Evolutionary conservation across 768 basidiomycete species (phyloP).

Genomic region (Leccinum variicolor): DNA sequence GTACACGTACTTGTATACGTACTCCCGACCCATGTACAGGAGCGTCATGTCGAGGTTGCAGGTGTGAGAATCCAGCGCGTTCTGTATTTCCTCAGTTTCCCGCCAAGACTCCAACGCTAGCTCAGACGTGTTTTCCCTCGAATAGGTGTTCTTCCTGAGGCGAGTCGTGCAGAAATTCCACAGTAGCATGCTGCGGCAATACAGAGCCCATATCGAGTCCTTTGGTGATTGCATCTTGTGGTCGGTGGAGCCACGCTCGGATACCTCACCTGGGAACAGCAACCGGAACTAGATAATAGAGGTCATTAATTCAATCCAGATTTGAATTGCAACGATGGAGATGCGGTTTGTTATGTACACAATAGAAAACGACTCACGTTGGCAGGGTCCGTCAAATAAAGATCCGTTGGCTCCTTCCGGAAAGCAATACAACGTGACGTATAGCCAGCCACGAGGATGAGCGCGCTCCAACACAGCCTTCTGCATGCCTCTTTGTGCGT

Average conservation of each 20-base stretch:
- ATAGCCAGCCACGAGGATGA: conserved; percentile 65
- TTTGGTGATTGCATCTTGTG: conserved; percentile 55
- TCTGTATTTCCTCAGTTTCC: conserved; percentile 67
- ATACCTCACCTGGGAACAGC: conserved; percentile 75
- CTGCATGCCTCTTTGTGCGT: conserved; percentile 67
- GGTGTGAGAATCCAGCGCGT: conserved; percentile 59
- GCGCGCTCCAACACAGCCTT: conserved; percentile 73
- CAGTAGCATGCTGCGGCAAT: conserved; percentile 77
- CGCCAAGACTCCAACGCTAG: conserved; percentile 59
- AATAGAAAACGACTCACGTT: conserved; percentile 47
- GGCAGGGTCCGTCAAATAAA: conserved; percentile 59
- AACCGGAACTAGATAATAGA: conserved; percentile 29
- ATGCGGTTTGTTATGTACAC: neutral
- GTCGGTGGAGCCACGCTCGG: conserved; percentile 45
- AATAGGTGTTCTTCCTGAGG: conserved; percentile 40
- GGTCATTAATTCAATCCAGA: conserved; percentile 12
- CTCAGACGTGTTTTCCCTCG: conserved; percentile 53
- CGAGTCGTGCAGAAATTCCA: conserved; percentile 68
- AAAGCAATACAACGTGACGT: conserved; percentile 68
- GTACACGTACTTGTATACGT: conserved; percentile 64
- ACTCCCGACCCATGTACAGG: conserved; percentile 66
- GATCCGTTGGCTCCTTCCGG: conserved; percentile 51
- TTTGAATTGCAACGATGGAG: conserved; percentile 7
- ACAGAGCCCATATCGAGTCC: conserved; percentile 79
- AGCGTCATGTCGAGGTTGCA: conserved; percentile 71